Conservation (phyloP, 805 yeast genomes). For the Groenewaldozyma salmanticensis region DNA sequence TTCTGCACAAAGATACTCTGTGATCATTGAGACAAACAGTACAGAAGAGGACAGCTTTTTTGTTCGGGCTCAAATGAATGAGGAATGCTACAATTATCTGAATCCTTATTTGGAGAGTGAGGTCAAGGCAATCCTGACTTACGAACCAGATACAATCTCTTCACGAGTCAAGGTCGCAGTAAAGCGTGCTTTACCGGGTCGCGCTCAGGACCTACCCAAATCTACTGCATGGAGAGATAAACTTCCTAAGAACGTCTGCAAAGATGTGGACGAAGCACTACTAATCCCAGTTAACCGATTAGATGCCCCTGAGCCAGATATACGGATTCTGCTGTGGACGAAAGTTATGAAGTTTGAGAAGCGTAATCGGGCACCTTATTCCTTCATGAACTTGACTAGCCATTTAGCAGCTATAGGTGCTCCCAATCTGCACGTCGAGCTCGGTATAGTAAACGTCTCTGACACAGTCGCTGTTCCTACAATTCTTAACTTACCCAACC, state of each 20-base stretch:
- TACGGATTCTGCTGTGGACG: constrained; percentile 8
- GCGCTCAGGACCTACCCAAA: constrained; percentile 9
- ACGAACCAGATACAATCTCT: background rate
- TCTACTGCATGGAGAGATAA: constrained; percentile 6
- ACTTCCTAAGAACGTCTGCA: constrained; percentile 1
- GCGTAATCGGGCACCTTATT: constrained; percentile 1
- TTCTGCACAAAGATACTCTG: constrained; percentile 77
- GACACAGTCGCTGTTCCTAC: constrained; percentile 26
- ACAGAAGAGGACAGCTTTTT: constrained; percentile 1
- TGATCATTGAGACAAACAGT: constrained; percentile 37
- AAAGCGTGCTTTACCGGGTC: constrained; percentile 23
- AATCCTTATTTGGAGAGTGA: constrained; percentile 31
- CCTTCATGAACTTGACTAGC: constrained; percentile 19
- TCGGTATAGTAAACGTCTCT: constrained; percentile 23
- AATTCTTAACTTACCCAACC: constrained; percentile 44
- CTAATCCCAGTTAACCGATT: constrained; percentile 6
- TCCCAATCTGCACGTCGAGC: constrained; percentile 21
- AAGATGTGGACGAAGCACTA: constrained; percentile 8
- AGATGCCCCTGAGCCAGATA: constrained; percentile 12
- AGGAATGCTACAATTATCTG: constrained; percentile 49
- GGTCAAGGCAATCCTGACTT: constrained; percentile 39
- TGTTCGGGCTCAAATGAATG: constrained; percentile 29
- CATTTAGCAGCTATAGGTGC: constrained; percentile 22
- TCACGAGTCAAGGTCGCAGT: constrained; percentile 17
- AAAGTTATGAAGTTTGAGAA: constrained; percentile 11